Evolutionary conservation across 2,329 filamentous ascomycete genomes (phyloP).

Genomic region (Venturia pyrina): DNA sequence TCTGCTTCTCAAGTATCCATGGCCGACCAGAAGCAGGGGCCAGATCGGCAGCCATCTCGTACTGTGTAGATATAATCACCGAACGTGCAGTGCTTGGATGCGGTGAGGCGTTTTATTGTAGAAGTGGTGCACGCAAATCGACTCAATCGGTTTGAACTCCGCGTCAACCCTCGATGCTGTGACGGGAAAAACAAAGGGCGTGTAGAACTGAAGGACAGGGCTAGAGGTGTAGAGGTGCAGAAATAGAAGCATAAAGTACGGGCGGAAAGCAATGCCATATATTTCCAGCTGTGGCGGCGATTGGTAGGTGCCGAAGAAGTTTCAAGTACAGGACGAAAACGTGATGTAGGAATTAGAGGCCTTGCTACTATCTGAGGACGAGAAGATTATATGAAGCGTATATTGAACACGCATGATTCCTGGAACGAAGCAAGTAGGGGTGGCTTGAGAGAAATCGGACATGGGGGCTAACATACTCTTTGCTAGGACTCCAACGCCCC

Average conservation of each 20-base stretch:
- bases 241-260: background rate
- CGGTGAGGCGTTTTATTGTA: background rate
- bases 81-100: background rate
- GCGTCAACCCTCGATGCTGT: background rate
- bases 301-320: background rate
- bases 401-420: slow-evolving; percentile 7
- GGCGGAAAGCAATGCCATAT: background rate
- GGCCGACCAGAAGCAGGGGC: background rate
- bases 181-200: background rate
- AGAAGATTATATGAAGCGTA: background rate
- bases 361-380: background rate
- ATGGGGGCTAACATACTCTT: background rate
- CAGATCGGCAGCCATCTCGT: slow-evolving; percentile 5
- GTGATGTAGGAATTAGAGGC: background rate
- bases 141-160: background rate
- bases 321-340: background rate
- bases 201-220: background rate
- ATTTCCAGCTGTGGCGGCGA: background rate
- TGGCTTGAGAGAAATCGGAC: background rate
- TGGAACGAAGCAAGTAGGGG: slow-evolving; percentile 3
- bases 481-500: background rate
- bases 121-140: background rate
- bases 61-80: background rate
- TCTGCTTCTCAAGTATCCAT: slow-evolving; percentile 5
- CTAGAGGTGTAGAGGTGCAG: background rate